These are phyloP conservation scores for Aspergillus homomorphus DNA, from an alignment of 495 filamentous ascomycete species.

Conservation along the genomic window DNA sequence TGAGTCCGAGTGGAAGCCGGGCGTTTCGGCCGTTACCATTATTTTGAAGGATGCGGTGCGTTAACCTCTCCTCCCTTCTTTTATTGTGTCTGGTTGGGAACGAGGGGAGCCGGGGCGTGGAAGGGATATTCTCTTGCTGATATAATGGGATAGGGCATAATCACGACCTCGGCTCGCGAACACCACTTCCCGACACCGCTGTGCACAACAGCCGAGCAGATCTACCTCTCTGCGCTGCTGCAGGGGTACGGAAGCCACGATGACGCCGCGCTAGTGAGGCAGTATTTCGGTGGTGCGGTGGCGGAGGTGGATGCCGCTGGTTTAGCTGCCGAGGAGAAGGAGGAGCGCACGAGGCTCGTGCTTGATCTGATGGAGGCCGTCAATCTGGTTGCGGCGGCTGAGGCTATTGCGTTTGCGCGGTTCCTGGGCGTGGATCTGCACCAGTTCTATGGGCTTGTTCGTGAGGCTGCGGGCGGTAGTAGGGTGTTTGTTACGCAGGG, in stretches of 20 bases:
- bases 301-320: constrained; percentile 28
- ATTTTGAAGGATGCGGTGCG: constrained; percentile 73
- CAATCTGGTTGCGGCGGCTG: constrained; percentile 61
- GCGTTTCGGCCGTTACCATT: constrained; percentile 66
- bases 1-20: constrained; percentile 59
- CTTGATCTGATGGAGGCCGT: constrained; percentile 59
- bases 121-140: not conserved
- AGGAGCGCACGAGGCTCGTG: constrained; percentile 49
- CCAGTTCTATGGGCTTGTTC: constrained; percentile 64
- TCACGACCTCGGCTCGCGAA: constrained; percentile 64
- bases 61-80: not conserved
- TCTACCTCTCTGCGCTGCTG: constrained; percentile 58
- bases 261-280: constrained; percentile 65
- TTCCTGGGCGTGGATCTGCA: constrained; percentile 60
- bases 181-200: constrained; percentile 66
- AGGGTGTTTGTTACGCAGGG: constrained; percentile 57
- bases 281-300: constrained; percentile 51
- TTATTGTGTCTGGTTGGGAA: not conserved
- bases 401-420: constrained; percentile 64
- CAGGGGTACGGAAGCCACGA: constrained; percentile 64
- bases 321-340: constrained; percentile 28
- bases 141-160: constrained; percentile 68
- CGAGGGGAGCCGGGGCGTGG: no score
- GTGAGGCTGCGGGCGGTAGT: constrained; percentile 68
- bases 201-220: constrained; percentile 65